Base-by-base conservation (phyloP, 2,329 filamentous ascomycete genomes). In the Diaporthe ilicicola region DNA sequence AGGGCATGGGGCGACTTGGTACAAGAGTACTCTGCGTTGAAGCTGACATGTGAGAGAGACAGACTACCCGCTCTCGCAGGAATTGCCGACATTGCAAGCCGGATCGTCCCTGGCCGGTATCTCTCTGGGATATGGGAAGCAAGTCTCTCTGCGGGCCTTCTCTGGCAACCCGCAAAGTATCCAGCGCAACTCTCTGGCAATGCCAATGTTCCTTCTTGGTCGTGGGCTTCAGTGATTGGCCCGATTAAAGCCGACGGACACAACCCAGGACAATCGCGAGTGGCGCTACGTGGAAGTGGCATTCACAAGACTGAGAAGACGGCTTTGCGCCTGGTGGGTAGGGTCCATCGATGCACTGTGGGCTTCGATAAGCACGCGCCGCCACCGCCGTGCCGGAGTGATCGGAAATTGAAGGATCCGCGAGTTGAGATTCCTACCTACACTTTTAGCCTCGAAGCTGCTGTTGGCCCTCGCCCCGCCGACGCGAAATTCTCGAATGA, bases 91-190 rank as follows among this genome's bases (percentile, higher is more conserved):
- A 53, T 53, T 53, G 48, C 48, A 53, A 53, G 48, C 48, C 27
- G 48, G 48, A 53, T 53, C n/a, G 48, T 53, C 27, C 48, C 48
- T 53, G 48, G 48, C 48, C 48, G 15, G 48, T 53, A 53, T 53
- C 48, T 53, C 48, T 53, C 48, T 22, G 48, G 48, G 48, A 53
- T 53, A 53, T 53, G 48, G 48, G 48, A 53, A 53, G 48, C 48
- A 6, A 53, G 15, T 53, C 48, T 53, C 48, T 53, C 48, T 53
- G 48, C 48, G 48, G 48, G 48, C 48, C 48, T 53, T 53, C 48
- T 53, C 48, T 53, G 48, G 48, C 48, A 53, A 6, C 48, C 48
- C 7, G 27, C 48, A 53, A 53, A 53, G 15, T 29, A 53, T 15
- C 48, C 48, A 17, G 48, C 48, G 48, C 6, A 53, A 22, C 48